phyloP scores from a whole-genome alignment of 2,329 filamentous ascomycete genomes.

The Cryphonectria naterciae region DNA sequence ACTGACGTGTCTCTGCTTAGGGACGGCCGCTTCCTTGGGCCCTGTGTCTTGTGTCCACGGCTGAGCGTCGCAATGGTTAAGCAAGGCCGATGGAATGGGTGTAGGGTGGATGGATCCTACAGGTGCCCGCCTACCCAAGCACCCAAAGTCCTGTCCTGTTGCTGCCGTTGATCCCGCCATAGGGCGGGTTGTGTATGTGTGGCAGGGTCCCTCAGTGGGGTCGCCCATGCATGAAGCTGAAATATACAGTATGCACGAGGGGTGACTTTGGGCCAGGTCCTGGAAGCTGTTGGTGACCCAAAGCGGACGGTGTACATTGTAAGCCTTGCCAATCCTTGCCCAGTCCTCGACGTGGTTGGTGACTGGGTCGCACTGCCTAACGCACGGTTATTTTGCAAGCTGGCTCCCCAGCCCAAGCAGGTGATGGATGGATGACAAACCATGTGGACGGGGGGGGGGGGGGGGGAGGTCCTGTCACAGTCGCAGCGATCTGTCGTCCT shows the following conservation, averaged over 20 bases:
- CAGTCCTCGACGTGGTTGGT: background rate
- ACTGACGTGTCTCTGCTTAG: conserved; percentile 16
- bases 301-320: background rate
- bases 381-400: background rate
- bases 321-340: background rate
- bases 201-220: conserved; percentile 7
- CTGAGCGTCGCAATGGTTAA: background rate
- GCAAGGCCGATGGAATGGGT: background rate
- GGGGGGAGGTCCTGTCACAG: background rate
- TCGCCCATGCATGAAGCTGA: conserved; percentile 8
- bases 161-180: background rate
- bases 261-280: background rate
- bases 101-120: background rate
- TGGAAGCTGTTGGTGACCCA: conserved; percentile 8
- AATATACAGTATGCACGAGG: conserved; percentile 10
- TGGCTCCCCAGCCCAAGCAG: background rate
- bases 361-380: background rate
- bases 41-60: background rate
- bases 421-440: background rate
- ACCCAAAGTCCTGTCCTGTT: background rate
- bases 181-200: background rate
- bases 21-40: background rate
- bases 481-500: background rate
- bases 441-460: too few species aligned
- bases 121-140: conserved; percentile 7